These are phyloP conservation scores for Sporothrix brasiliensis DNA, from an alignment of 2,329 filamentous ascomycete genomes.

Conservation along the genomic window DNA sequence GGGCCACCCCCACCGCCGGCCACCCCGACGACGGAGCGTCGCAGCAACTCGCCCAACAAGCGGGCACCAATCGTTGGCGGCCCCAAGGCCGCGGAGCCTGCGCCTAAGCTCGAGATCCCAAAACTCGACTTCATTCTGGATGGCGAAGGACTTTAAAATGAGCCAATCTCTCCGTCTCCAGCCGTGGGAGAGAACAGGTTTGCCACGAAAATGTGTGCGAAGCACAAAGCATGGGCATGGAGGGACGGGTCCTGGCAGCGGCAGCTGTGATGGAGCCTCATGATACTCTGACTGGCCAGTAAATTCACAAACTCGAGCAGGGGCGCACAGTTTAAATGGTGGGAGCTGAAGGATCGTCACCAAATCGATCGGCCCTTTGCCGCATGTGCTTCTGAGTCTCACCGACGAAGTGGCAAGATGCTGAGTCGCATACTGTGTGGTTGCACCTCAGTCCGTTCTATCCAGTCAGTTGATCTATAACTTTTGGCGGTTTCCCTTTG, in stretches of 20 bases:
- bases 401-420: constrained; percentile 19
- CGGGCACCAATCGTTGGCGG: constrained; percentile 35
- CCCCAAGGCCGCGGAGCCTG: constrained; percentile 52
- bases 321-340: not conserved
- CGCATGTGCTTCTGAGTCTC: not conserved
- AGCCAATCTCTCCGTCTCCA: not conserved
- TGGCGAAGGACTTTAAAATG: not conserved
- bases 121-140: constrained; percentile 59
- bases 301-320: not conserved
- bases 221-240: not conserved
- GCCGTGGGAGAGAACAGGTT: not conserved
- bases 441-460: not conserved
- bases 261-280: not conserved
- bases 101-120: constrained; percentile 65
- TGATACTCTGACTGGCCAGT: not conserved
- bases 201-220: not conserved
- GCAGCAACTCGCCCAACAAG: constrained; percentile 40
- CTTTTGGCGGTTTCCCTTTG: not conserved
- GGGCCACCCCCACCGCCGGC: constrained; percentile 55
- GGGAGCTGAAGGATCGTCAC: not conserved
- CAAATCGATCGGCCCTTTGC: not conserved
- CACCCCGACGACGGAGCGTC: constrained; percentile 11
- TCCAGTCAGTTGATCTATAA: not conserved
- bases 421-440: not conserved
- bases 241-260: not conserved